phyloP scores from a whole-genome alignment of 306 rosid species.

The Comarum palustre region DNA sequence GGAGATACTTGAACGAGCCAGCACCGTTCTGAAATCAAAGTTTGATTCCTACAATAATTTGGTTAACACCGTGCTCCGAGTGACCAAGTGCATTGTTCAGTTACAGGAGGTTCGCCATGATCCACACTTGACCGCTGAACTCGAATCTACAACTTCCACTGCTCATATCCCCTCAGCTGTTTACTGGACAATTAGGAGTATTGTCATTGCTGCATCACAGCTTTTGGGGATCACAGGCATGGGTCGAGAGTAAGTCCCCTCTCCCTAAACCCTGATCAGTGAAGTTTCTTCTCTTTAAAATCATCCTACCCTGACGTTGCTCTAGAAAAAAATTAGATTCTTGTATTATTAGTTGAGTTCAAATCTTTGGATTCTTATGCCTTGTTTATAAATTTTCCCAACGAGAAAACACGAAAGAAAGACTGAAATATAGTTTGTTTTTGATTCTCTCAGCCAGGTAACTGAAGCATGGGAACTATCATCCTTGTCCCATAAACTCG shows the following conservation, averaged over 20 bases:
- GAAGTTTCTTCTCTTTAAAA: neutral
- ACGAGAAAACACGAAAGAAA: neutral
- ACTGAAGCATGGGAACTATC: slow-evolving; percentile 77
- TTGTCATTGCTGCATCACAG: slow-evolving; percentile 50
- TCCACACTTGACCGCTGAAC: slow-evolving; percentile 37
- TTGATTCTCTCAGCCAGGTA: slow-evolving; percentile 34
- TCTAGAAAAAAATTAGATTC: neutral
- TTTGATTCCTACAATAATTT: slow-evolving; percentile 41
- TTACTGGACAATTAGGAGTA: slow-evolving; percentile 67
- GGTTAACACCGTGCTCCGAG: slow-evolving; percentile 44
- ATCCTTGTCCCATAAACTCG: slow-evolving; percentile 58
- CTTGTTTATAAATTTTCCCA: neutral
- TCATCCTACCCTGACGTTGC: neutral
- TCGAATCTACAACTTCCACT: slow-evolving; percentile 21
- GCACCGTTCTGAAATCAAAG: slow-evolving; percentile 34
- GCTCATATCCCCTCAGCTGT: slow-evolving; percentile 51
- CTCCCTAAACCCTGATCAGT: neutral
- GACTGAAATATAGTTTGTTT: neutral
- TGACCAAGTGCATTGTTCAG: slow-evolving; percentile 48
- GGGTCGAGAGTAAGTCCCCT: slow-evolving; percentile 39
- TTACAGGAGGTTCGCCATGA: slow-evolving; percentile 45
- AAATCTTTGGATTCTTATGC: too few relatives aligned
- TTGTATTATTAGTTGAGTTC: neutral
- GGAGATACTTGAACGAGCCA: slow-evolving; percentile 36
- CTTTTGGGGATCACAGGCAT: slow-evolving; percentile 40